Evolutionary conservation across 129 eudicot genomes (phyloP).

Genomic region (Saposhnikovia divaricata): DNA sequence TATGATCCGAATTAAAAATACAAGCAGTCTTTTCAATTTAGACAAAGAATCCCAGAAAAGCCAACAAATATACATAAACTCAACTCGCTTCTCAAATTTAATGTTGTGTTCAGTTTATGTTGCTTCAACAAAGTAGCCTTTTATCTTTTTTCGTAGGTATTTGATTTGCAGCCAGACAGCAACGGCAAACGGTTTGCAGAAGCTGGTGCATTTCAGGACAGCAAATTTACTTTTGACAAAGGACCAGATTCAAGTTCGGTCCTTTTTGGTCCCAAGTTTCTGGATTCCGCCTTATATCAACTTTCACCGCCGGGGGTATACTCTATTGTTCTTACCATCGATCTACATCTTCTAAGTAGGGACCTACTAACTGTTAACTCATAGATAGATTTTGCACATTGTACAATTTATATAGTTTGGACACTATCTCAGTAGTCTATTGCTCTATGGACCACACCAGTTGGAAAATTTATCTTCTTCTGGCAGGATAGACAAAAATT

Average conservation of each 20-base stretch:
- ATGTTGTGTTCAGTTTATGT: not conserved
- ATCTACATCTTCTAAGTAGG: not conserved
- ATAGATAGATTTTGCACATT: too few relatives aligned
- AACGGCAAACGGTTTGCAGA: not conserved
- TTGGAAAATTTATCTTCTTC: not conserved
- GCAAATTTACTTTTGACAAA: not conserved
- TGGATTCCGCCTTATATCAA: conserved; percentile 10
- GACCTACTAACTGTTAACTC: not conserved
- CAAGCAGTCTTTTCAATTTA: not conserved
- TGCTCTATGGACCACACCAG: not conserved
- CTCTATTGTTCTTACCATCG: too few relatives aligned
- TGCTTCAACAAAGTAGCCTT: not conserved
- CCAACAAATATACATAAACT: not conserved
- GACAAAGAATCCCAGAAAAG: not conserved
- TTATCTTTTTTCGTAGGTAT: not conserved
- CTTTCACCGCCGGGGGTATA: conserved; percentile 25
- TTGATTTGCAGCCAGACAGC: not conserved
- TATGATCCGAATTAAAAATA: too few relatives aligned
- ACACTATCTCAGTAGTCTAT: not conserved
- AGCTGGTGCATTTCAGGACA: conserved; percentile 13
- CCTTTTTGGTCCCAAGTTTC: conserved; percentile 17
- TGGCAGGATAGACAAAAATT: not conserved
- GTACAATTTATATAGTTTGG: not conserved
- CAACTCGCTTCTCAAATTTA: too few relatives aligned
- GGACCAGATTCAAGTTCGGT: conserved; percentile 23